phyloP scores from a whole-genome alignment of 768 basidiomycete genomes.

The Rhizopogon roseolus region DNA sequence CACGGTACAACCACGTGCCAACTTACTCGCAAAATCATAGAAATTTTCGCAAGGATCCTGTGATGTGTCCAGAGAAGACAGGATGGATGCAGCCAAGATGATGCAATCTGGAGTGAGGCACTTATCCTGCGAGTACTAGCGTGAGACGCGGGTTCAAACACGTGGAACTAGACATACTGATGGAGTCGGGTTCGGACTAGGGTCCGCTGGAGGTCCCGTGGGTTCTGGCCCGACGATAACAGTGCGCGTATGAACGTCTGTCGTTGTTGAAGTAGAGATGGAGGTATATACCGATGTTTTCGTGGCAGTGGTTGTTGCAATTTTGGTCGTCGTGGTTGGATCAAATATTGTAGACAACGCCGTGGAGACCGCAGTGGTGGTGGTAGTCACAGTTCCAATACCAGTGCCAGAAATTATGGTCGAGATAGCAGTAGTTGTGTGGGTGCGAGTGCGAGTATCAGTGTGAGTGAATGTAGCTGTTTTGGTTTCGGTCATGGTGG shows the following conservation, averaged over 20 bases:
- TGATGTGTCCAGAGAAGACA: conserved; percentile 72
- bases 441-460: conserved; percentile 10
- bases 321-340: conserved; percentile 34
- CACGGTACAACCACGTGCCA: neutral
- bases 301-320: conserved; percentile 35
- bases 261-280: conserved; percentile 30
- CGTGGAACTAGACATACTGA: conserved; percentile 34
- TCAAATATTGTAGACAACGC: conserved; percentile 27
- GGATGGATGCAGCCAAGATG: conserved; percentile 72
- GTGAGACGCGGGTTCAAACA: conserved; percentile 2
- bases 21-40: conserved; percentile 88
- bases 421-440: conserved; percentile 15
- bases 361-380: conserved; percentile 30
- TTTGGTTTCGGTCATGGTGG: conserved; percentile 28
- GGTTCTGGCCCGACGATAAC: conserved; percentile 37
- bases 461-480: conserved; percentile 29
- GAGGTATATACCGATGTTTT: conserved; percentile 32
- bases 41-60: conserved; percentile 96
- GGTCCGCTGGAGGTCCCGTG: conserved; percentile 39
- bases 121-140: conserved; percentile 37
- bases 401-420: conserved; percentile 25
- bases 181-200: conserved; percentile 50
- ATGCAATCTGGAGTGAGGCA: conserved; percentile 84
- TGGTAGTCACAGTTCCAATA: conserved; percentile 6
- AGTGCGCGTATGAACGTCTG: conserved; percentile 33